phyloP scores from a whole-genome alignment of 2,329 filamentous ascomycete genomes.

The Dothidotthia symphoricarpi region DNA sequence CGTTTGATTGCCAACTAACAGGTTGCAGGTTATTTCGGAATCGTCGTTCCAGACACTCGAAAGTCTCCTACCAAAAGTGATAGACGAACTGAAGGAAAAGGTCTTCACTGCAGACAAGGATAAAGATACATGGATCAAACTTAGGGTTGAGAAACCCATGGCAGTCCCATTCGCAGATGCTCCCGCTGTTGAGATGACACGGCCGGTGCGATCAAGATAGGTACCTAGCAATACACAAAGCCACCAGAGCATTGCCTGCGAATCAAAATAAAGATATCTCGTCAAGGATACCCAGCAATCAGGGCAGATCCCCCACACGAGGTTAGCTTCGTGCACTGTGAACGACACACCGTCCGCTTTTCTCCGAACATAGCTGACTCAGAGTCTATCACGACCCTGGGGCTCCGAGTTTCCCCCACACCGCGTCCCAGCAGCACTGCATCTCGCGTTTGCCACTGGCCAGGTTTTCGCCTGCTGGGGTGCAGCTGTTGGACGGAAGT shows the following conservation, averaged over 20 bases:
- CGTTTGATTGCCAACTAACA: conserved; percentile 12
- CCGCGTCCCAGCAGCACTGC: conserved; percentile 6
- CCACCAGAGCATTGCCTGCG: neutral
- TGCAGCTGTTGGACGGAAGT: conserved; percentile 24
- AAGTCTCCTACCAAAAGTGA: conserved; percentile 39
- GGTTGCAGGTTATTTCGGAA: conserved; percentile 40
- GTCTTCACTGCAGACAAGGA: conserved; percentile 33
- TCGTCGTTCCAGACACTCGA: conserved; percentile 51
- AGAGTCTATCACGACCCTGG: neutral
- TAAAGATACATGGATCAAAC: conserved; percentile 54
- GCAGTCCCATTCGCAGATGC: conserved; percentile 72
- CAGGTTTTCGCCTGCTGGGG: conserved; percentile 9
- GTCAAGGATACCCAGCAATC: conserved; percentile 13
- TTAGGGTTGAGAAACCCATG: conserved; percentile 69
- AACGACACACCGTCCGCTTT: conserved; percentile 3
- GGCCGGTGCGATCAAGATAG: conserved; percentile 16
- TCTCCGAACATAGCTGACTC: conserved; percentile 1
- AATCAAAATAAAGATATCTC: neutral
- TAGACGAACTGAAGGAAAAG: conserved; percentile 45
- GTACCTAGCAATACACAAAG: neutral
- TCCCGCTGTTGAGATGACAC: conserved; percentile 62
- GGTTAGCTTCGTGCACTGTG: too few species aligned
- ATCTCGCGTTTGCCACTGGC: conserved; percentile 18
- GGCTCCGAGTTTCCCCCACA: neutral
- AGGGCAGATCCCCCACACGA: conserved; percentile 11